Percentiles rank a stretch among this genome's conserved stretches.
phyloP scores from a whole-genome alignment of 495 filamentous ascomycete species.

The Evernia prunastri region DNA sequence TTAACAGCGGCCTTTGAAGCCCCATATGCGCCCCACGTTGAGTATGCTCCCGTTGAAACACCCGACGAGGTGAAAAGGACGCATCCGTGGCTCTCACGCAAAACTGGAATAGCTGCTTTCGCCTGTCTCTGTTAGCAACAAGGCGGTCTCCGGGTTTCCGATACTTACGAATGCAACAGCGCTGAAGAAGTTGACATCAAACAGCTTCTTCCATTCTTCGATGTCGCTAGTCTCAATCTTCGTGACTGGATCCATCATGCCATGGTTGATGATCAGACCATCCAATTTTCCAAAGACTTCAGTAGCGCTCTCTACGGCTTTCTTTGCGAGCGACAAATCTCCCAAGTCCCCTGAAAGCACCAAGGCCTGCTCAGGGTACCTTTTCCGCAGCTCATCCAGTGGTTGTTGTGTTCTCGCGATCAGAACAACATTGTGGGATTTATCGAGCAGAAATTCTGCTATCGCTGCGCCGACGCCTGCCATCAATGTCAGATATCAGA shows the following conservation, averaged over 20 bases:
- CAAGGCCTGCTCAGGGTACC: conserved; percentile 61
- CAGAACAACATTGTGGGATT: conserved; percentile 64
- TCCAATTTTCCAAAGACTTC: conserved; percentile 67
- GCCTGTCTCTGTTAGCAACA: conserved; percentile 42
- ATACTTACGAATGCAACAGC: conserved; percentile 64
- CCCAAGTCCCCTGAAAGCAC: conserved; percentile 70
- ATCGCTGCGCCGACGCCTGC: conserved; percentile 79
- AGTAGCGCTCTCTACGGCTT: conserved; percentile 57
- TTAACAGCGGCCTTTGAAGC: conserved; percentile 85
- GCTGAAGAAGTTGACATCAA: conserved; percentile 80
- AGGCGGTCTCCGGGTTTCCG: not conserved
- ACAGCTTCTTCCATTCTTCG: conserved; percentile 68
- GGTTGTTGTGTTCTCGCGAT: conserved; percentile 63
- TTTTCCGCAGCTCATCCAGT: conserved; percentile 57
- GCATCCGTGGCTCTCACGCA: conserved; percentile 62
- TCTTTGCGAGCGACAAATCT: conserved; percentile 54
- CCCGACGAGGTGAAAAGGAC: conserved; percentile 74
- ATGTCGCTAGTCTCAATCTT: conserved; percentile 56
- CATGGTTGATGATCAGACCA: conserved; percentile 83
- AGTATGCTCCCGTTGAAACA: conserved; percentile 60
- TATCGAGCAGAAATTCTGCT: conserved; percentile 60
- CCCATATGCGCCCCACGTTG: conserved; percentile 74
- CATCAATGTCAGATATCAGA: conserved; percentile 6
- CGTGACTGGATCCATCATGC: conserved; percentile 69
- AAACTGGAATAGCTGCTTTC: conserved; percentile 63